Evolutionary conservation across 306 rosid species (phyloP).

Genomic region (Nissolia schottii): DNA sequence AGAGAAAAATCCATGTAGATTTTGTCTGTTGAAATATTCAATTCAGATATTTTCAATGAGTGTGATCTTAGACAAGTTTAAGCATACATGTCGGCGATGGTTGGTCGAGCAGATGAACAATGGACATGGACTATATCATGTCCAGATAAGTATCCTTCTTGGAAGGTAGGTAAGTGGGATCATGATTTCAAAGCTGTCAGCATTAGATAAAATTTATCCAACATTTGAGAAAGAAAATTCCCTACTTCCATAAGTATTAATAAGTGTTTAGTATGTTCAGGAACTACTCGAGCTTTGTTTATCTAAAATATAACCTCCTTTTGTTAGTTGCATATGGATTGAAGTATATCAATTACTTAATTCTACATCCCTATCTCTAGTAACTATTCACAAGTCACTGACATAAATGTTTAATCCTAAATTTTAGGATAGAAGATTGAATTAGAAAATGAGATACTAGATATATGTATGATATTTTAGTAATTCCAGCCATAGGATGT

Average conservation of each 20-base stretch:
- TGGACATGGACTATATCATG: not conserved
- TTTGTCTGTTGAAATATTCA: not conserved
- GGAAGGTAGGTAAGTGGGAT: not conserved
- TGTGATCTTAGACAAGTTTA: not conserved
- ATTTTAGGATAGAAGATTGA: not conserved
- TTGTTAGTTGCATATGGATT: not conserved
- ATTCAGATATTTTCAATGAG: not conserved
- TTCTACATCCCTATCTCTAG: not conserved
- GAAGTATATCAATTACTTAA: not conserved
- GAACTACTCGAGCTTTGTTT: not conserved
- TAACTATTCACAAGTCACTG: not conserved
- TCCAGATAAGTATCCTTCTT: not conserved
- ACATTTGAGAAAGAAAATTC: not conserved
- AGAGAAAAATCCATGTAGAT: too few relatives aligned
- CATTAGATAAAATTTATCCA: slow-evolving; percentile 2
- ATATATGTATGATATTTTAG: not conserved
- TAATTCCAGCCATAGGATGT: not conserved
- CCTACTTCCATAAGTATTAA: not conserved
- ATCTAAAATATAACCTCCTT: not conserved
- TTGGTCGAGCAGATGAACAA: not conserved
- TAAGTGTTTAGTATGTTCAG: too few relatives aligned
- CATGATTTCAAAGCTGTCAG: not conserved
- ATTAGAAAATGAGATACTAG: not conserved
- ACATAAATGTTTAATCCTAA: not conserved
- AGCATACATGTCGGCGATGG: not conserved